phyloP scores from a whole-genome alignment of 805 yeast species.

The Sugiyamaella valdiviana region DNA sequence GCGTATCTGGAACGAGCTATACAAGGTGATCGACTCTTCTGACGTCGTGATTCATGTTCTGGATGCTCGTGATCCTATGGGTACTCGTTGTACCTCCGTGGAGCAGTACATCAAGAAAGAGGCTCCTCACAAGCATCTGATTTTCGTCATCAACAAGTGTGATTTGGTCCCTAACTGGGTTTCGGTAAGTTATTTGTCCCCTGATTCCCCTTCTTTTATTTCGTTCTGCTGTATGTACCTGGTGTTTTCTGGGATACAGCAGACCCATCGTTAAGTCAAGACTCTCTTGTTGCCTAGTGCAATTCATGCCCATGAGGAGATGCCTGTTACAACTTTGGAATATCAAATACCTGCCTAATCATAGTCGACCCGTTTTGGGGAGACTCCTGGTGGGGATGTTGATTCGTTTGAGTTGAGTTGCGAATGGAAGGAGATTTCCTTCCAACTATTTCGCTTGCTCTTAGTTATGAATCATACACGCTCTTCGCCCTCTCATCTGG shows the following conservation, averaged over 20 bases:
- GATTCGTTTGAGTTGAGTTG: conserved; percentile 83
- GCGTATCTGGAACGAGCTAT: conserved; percentile 96
- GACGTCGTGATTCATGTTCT: conserved; percentile 95
- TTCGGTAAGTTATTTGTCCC: conserved; percentile 68
- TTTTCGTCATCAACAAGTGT: conserved; percentile 92
- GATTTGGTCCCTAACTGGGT: conserved; percentile 99
- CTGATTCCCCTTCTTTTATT: conserved; percentile 15
- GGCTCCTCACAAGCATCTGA: conserved; percentile 93
- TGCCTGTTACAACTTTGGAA: conserved; percentile 99
- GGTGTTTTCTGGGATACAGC: conserved; percentile 5
- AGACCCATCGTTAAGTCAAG: conserved; percentile 73
- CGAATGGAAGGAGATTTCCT: conserved; percentile 22
- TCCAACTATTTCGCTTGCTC: conserved; percentile 44
- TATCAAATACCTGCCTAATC: conserved; percentile 52
- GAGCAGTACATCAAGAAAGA: conserved; percentile 90
- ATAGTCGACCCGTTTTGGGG: conserved; percentile 45
- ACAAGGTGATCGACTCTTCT: conserved; percentile 94
- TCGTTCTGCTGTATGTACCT: conserved; percentile 13
- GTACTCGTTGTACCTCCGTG: conserved; percentile 89
- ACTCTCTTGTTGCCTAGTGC: conserved; percentile 18
- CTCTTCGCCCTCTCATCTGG: conserved; percentile 7
- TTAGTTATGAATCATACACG: conserved; percentile 87
- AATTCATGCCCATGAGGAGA: conserved; percentile 42
- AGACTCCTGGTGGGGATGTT: conserved; percentile 35
- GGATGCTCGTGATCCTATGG: conserved; percentile 96